Evolutionary conservation across 306 rosid genomes (phyloP).

Genomic region (Cucumis melo): DNA sequence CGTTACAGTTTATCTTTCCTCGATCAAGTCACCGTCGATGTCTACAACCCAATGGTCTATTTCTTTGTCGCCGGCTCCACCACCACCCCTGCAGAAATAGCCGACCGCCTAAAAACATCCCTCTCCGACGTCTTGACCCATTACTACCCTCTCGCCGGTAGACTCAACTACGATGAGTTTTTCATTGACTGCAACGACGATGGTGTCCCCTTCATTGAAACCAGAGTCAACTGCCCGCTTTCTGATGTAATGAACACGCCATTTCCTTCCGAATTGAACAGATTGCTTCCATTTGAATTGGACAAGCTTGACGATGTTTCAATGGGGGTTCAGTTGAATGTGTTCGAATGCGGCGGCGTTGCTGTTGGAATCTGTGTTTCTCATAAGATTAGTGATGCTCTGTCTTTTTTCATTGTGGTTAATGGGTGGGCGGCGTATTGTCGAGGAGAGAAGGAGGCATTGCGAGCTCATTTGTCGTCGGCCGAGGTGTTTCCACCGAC

Average conservation of each 20-base stretch:
- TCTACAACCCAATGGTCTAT: slow-evolving; percentile 9
- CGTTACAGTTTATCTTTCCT: slow-evolving; percentile 9
- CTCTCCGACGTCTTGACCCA: slow-evolving; percentile 11
- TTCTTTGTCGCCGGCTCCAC: neutral
- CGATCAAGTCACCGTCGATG: slow-evolving; percentile 16
- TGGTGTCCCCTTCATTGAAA: slow-evolving; percentile 11
- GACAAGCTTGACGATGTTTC: slow-evolving; percentile 16
- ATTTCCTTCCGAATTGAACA: slow-evolving; percentile 22
- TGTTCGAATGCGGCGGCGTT: slow-evolving; percentile 40
- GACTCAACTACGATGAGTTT: neutral
- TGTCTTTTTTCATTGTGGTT: slow-evolving; percentile 25
- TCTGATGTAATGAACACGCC: slow-evolving; percentile 19
- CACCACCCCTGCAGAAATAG: neutral
- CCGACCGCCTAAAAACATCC: slow-evolving; percentile 8
- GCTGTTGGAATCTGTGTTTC: slow-evolving; percentile 37
- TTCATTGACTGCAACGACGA: slow-evolving; percentile 22
- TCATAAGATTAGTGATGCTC: slow-evolving; percentile 41
- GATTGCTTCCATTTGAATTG: slow-evolving; percentile 30
- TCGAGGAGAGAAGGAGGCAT: neutral
- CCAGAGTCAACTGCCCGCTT: slow-evolving; percentile 24
- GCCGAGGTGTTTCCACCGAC: slow-evolving; percentile 41
- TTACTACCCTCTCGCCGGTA: slow-evolving; percentile 22
- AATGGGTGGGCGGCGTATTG: slow-evolving; percentile 31
- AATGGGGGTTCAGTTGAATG: slow-evolving; percentile 42
- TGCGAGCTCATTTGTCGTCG: slow-evolving; percentile 18